Base-by-base conservation (phyloP, 2,329 filamentous ascomycete genomes). In the Fonsecaea nubica region DNA sequence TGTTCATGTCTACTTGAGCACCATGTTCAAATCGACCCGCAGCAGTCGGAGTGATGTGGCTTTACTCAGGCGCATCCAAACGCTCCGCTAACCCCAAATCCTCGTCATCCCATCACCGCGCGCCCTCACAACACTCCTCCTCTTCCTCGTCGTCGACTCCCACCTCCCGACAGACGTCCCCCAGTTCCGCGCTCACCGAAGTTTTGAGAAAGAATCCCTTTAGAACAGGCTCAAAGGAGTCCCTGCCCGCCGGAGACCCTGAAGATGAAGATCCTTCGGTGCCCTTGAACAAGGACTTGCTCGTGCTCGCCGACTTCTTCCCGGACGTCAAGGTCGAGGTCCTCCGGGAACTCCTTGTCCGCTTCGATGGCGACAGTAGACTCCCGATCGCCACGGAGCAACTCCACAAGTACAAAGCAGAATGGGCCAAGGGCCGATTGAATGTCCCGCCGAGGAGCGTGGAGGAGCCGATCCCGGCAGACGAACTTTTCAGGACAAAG, bases 381-480 rank as follows among this genome's bases (percentile, higher is more conserved):
- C 71, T 83, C 8, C 77, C 82, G 58, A 77, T 83, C 36, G 82
- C 80, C 62, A 80, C 80, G 8, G 81, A 83, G 66, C 80, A 83
- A 73, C 73, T 83, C 6, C 71, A 83, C 55, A 77, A 79, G 48
- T 76, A 83, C 68, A 80, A 81, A 66, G 74, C 78, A 52, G 76
- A 80, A 72, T 83, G 81, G 81, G 80, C 82, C 8, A 79, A 77
- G 18, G 81, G 81, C 4, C 74, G 81, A 55, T 80, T 80, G 79
- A 81, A 81, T 68, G 72, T 79, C 25, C 76, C 78, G 5, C 65
- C 68, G 18, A 64, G 68, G 54, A 65, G 62, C n/a, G 67, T 71
- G 13, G 71, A 67, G 15, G 62, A 68, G 12, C 61, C 73, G 18
- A 75, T 83, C 12, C 75, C 80, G 1, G 64, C 71, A 0, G 77